Evolutionary conservation across 352 stramenopile genomes (phyloP), one percentile per base, ranked within the genome.

Genomic region (Globisporangium rhizosaccharum): DNA sequence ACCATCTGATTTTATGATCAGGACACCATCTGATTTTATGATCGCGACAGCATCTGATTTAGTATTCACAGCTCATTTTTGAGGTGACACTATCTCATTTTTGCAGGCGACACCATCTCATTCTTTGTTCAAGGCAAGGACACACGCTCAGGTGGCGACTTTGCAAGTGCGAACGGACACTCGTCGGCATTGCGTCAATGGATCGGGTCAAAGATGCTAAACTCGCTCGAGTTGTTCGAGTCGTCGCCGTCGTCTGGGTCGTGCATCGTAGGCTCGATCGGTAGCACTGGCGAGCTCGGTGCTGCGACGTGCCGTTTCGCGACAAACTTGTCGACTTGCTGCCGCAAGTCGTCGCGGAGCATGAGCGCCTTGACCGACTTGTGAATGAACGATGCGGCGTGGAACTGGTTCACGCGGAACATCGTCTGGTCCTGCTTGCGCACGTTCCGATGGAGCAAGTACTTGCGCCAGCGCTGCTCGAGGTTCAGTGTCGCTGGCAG

Each of bases 401-500:
- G 64, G 46, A 88, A 83, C 15, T 86, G 75, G 56, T 86, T 86
- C 44, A 86, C 53, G 10, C 75, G 71, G 46, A 78, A 67, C 42
- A 78, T 49, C 0, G 75, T 79, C 45, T 78, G 53, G 25, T 88
- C 75, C 39, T 76, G 70, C 45, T 78, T 85, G 41, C 68, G 71
- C 28, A 88, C 76, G 37, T 85, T 88, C 15, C 78, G 62, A n/a
- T 52, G 54, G 0, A 59, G 17, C 42, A 86, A 53, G 37, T 82
- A 85, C 41, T 86, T 86, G 10, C 66, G 67, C 78, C 78, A 88
- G 30, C 66, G 71, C 44, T 82, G 71, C 45, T 86, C 74, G n/a
- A 88, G 42, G 44, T 88, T 85, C 26, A 88, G 51, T 0, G 70
- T 70, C 18, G 72, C 59, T 5, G 73, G 75, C 4, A 88, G 25